Percentiles rank a stretch among this genome's conserved stretches.
These are phyloP conservation scores for Myxozyma sirexii DNA, from an alignment of 805 yeast species.

Conservation along the genomic window DNA sequence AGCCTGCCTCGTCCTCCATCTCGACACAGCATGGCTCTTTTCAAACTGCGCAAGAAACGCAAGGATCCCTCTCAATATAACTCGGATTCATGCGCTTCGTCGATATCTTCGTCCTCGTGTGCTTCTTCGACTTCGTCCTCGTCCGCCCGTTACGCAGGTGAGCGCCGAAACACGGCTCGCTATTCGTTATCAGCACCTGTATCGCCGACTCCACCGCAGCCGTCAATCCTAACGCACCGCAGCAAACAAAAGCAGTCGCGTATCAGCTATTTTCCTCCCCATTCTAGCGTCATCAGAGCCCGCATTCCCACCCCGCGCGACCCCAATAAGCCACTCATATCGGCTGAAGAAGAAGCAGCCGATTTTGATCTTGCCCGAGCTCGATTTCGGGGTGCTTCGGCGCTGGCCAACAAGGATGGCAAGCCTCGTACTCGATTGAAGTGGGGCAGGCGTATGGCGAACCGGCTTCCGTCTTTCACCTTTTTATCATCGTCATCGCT, in stretches of 20 bases:
- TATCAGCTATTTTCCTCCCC: constrained; percentile 31
- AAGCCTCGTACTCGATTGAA: background rate
- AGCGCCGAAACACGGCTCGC: constrained; percentile 1
- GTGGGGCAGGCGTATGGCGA: background rate
- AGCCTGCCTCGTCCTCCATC: too few species aligned
- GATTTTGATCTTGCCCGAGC: constrained; percentile 1
- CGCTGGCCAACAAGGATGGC: background rate
- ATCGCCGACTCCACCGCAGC: background rate
- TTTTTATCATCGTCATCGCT: constrained; percentile 11
- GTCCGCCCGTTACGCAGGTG: constrained; percentile 1
- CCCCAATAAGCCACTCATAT: background rate
- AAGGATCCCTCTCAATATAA: background rate
- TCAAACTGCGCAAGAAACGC: background rate
- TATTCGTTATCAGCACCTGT: background rate
- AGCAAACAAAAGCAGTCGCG: constrained; percentile 2
- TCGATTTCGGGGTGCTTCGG: background rate
- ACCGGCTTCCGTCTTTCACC: background rate
- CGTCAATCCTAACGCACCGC: background rate
- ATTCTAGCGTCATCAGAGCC: constrained; percentile 25
- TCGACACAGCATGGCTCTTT: background rate
- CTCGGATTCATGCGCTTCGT: background rate
- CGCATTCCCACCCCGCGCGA: constrained; percentile 33
- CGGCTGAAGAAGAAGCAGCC: background rate
- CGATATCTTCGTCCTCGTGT: constrained; percentile 1
- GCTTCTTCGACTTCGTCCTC: constrained; percentile 1